phyloP scores from a whole-genome alignment of 257 asterid genomes.

The Ophiorrhiza pumila region DNA sequence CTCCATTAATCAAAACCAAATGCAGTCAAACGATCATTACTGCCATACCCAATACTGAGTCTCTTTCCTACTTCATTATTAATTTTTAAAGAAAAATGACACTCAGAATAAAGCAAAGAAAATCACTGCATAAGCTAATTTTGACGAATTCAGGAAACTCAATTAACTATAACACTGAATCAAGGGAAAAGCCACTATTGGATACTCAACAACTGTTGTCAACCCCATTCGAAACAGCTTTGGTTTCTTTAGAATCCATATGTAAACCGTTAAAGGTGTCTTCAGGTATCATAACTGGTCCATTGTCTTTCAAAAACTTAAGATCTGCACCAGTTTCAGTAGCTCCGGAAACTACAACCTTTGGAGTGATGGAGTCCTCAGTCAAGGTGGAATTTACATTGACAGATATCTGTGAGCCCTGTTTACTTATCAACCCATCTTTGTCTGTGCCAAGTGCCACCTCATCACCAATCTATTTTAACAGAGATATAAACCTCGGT shows the following conservation, averaged over 20 bases:
- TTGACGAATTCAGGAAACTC: conserved; percentile 1
- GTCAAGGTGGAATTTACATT: not conserved
- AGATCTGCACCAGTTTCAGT: no score
- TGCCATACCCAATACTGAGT: not conserved
- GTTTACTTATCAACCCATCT: conserved; percentile 14
- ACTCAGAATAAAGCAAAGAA: not conserved
- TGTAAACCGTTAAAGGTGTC: conserved; percentile 9
- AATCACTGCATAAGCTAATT: not conserved
- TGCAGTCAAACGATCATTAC: not conserved
- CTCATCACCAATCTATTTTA: conserved; percentile 23
- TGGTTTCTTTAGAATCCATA: conserved; percentile 7
- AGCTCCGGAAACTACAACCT: conserved; percentile 7
- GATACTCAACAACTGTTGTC: no score
- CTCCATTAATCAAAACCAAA: not conserved
- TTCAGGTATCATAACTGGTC: conserved; percentile 7
- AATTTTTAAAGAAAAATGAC: not conserved
- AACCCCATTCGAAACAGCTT: no score
- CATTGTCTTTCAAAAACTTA: conserved; percentile 9
- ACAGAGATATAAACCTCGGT: not conserved
- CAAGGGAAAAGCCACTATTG: no score
- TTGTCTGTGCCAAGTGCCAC: conserved; percentile 14
- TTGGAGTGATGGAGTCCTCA: conserved; percentile 2
- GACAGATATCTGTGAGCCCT: conserved; percentile 8
- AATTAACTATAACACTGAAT: no score
- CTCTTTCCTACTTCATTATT: not conserved